Evolutionary conservation across 75 land plant genomes (phyloP).

Genomic region (Cunninghamia lanceolata): DNA sequence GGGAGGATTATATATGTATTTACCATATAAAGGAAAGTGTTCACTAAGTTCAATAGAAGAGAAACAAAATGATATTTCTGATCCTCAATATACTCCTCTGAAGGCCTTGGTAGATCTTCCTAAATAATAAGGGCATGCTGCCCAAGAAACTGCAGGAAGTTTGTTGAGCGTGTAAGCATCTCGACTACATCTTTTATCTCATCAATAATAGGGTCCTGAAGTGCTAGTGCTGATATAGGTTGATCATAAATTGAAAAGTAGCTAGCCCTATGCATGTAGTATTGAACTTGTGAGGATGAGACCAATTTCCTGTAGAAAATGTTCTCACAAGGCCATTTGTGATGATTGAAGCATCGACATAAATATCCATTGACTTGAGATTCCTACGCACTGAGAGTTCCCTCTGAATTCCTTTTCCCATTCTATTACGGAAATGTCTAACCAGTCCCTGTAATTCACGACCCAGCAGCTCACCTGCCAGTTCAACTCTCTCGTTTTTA

Average conservation of each 20-base stretch:
- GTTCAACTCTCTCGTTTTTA: conserved; percentile 74
- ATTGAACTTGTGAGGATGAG: conserved; percentile 42
- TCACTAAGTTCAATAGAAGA: conserved; percentile 47
- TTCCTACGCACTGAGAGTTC: conserved; percentile 31
- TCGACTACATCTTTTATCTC: conserved; percentile 36
- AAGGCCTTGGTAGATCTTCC: conserved; percentile 25
- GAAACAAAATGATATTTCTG: conserved; percentile 48
- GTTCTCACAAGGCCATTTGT: conserved; percentile 77
- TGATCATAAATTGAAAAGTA: conserved; percentile 17
- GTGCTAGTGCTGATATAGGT: too few relatives aligned
- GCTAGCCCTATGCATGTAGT: conserved; percentile 55
- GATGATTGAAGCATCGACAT: conserved; percentile 53
- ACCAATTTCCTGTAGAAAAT: conserved; percentile 78
- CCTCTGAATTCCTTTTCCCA: conserved; percentile 54
- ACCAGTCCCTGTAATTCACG: conserved; percentile 53
- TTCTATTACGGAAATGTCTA: too few relatives aligned
- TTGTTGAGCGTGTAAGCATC: conserved; percentile 50
- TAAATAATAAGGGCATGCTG: conserved; percentile 31
- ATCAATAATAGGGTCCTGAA: conserved; percentile 53
- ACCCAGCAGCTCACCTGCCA: conserved; percentile 67
- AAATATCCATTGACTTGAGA: conserved; percentile 40
- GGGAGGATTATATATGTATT: conserved; percentile 69
- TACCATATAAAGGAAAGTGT: conserved; percentile 72
- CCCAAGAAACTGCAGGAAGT: conserved; percentile 44
- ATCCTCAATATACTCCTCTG: conserved; percentile 11